phyloP scores from a whole-genome alignment of 441 rosid species.

The Corymbia citriodora region DNA sequence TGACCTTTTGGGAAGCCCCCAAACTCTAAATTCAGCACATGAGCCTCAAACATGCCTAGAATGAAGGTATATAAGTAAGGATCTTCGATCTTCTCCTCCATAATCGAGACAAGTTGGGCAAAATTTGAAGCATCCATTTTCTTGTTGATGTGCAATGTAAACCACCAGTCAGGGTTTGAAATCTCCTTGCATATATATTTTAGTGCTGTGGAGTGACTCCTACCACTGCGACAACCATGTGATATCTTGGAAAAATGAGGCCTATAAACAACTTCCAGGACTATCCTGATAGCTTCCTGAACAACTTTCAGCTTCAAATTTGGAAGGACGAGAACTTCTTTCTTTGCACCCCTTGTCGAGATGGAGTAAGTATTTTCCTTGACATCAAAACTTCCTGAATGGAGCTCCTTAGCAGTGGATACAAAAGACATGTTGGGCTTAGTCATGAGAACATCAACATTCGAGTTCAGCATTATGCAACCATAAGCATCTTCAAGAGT shows the following conservation, averaged over 20 bases:
- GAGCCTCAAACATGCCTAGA: constrained; percentile 60
- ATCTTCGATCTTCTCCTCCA: constrained; percentile 72
- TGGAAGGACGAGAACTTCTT: constrained; percentile 75
- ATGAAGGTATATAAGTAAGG: constrained; percentile 37
- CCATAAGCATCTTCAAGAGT: constrained; percentile 74
- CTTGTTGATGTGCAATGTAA: constrained; percentile 50
- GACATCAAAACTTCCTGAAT: constrained; percentile 50
- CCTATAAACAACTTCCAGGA: constrained; percentile 68
- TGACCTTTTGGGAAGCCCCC: constrained; percentile 95
- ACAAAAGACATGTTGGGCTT: constrained; percentile 31
- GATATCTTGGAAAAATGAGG: constrained; percentile 87
- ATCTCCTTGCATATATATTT: constrained; percentile 64
- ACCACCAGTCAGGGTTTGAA: constrained; percentile 81
- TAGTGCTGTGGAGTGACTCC: constrained; percentile 63
- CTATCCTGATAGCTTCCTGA: constrained; percentile 84
- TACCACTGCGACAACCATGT: constrained; percentile 93
- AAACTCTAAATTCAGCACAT: constrained; percentile 71
- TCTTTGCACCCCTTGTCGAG: constrained; percentile 48
- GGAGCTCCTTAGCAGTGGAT: constrained; percentile 56
- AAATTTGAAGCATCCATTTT: constrained; percentile 43
- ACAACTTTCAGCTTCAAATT: constrained; percentile 54
- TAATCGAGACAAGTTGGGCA: constrained; percentile 47
- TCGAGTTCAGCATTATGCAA: constrained; percentile 60
- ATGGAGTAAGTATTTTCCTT: constrained; percentile 43
- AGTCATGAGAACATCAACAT: constrained; percentile 31